These are phyloP conservation scores for Euclidium syriacum DNA, from an alignment of 345 rosid genomes.

Conservation along the genomic window DNA sequence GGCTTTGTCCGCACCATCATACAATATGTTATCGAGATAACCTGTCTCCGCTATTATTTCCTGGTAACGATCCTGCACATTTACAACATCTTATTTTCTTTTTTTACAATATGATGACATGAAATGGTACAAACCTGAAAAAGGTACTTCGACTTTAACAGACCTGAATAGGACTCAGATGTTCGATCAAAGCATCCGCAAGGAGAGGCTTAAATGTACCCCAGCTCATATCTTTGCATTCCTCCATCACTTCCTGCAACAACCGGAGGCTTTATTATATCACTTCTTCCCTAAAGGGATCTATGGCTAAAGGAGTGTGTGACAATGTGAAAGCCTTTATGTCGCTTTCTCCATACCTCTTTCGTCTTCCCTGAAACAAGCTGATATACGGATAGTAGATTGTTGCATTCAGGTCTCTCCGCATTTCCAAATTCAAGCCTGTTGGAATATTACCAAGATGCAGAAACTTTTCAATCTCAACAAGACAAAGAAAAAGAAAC, in stretches of 20 bases:
- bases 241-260: slow-evolving; percentile 67
- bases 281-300: not conserved
- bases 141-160: not conserved
- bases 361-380: slow-evolving; percentile 78
- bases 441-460: slow-evolving; percentile 23
- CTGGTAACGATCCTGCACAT: slow-evolving; percentile 58
- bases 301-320: not conserved
- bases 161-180: slow-evolving; percentile 90
- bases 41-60: slow-evolving; percentile 64
- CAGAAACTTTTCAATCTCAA: not conserved
- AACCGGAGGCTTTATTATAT: not conserved
- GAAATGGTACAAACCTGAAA: not conserved
- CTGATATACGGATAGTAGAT: slow-evolving; percentile 86
- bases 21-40: slow-evolving; percentile 56
- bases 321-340: not conserved
- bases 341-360: slow-evolving; percentile 45
- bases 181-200: slow-evolving; percentile 72
- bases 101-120: not conserved
- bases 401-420: slow-evolving; percentile 90
- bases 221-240: slow-evolving; percentile 82
- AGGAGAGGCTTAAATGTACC: slow-evolving; percentile 69
- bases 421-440: slow-evolving; percentile 88
- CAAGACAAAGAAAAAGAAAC: not conserved
- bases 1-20: slow-evolving; percentile 62
- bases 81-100: not conserved